phyloP scores from a whole-genome alignment of 176 grass and related monocot species.

The Cenchrus fungigraminus region DNA sequence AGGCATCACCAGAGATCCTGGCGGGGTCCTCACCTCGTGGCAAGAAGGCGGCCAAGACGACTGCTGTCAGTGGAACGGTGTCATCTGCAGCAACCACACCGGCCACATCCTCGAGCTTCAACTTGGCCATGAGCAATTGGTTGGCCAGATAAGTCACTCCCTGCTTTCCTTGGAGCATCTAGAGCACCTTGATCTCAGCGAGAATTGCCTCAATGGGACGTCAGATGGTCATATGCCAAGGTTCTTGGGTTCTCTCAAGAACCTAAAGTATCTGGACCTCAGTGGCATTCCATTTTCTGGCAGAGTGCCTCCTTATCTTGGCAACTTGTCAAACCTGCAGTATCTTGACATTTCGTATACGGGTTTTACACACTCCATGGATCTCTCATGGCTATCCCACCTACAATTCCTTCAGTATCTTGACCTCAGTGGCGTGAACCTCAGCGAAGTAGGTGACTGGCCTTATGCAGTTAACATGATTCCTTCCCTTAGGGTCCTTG shows the following conservation, averaged over 20 bases:
- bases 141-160: constrained; percentile 24
- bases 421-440: background rate
- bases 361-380: too few relatives aligned
- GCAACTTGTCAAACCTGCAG: background rate
- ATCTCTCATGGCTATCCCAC: background rate
- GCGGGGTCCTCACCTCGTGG: constrained; percentile 17
- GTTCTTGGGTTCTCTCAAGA: background rate
- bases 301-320: background rate
- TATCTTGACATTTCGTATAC: background rate
- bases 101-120: constrained; percentile 10
- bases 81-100: constrained; percentile 20
- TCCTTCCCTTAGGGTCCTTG: background rate
- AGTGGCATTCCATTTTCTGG: background rate
- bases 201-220: background rate
- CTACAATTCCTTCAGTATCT: background rate
- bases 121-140: background rate
- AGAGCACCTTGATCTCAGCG: constrained; percentile 15
- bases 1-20: constrained; percentile 1
- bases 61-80: constrained; percentile 42
- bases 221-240: background rate
- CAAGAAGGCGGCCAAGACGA: background rate
- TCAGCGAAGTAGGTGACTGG: background rate
- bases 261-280: constrained; percentile 31
- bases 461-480: background rate
- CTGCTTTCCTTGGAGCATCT: constrained; percentile 10